A percentile compares a stretch with the other conserved stretches of the same genome.
Conservation (phyloP, 306 rosid species). For the Cajanus cajan region DNA sequence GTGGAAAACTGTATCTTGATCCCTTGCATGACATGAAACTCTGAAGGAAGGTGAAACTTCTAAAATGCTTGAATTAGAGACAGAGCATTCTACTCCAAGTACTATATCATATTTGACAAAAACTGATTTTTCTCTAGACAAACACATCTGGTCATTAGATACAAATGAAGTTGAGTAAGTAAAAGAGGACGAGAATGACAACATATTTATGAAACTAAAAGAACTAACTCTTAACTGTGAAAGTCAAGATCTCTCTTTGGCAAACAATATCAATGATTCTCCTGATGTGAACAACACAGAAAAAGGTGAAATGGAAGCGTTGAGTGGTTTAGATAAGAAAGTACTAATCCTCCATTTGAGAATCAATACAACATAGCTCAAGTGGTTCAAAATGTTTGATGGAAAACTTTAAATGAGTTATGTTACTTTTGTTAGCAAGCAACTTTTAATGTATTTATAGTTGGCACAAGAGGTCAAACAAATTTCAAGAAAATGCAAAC, state of each 20-base stretch:
- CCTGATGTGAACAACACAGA: constrained; percentile 23
- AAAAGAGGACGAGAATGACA: constrained; percentile 45
- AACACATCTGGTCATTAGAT: constrained; percentile 41
- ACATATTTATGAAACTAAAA: constrained; percentile 52
- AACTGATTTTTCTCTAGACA: constrained; percentile 35
- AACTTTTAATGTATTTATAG: constrained; percentile 44
- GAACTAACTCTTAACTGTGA: constrained; percentile 40
- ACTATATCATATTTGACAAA: constrained; percentile 38
- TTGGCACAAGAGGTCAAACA: constrained; percentile 64
- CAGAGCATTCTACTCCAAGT: constrained; percentile 32
- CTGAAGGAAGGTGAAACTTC: constrained; percentile 37
- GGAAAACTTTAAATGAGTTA: neutral
- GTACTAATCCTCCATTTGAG: constrained; percentile 35
- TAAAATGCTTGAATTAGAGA: constrained; percentile 30
- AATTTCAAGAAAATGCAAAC: constrained; percentile 49
- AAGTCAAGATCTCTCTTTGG: constrained; percentile 37
- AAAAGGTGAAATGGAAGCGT: constrained; percentile 25
- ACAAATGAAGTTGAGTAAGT: constrained; percentile 23
- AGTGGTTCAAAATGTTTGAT: constrained; percentile 40
- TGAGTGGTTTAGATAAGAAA: constrained; percentile 31
- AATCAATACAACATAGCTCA: constrained; percentile 42
- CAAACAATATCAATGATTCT: constrained; percentile 24
- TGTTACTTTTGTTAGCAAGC: constrained; percentile 21
- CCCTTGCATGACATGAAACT: constrained; percentile 33
- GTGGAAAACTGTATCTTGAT: constrained; percentile 29